These are phyloP conservation scores for Euphrasia confusa DNA, from an alignment of 257 asterid genomes.

Conservation along the genomic window DNA sequence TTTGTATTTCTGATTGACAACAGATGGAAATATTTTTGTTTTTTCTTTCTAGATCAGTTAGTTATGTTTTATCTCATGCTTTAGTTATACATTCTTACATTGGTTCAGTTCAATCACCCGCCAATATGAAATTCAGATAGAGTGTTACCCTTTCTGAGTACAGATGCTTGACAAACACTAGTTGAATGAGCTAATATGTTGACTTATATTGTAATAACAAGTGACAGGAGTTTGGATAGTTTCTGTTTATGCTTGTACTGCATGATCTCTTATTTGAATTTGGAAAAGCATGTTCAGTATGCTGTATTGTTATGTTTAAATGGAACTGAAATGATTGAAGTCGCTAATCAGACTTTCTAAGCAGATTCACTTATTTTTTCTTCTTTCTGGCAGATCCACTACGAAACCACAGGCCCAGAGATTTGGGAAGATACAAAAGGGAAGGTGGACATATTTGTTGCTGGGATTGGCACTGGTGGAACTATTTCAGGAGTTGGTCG, in stretches of 20 bases:
- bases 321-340: no score
- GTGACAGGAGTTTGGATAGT: no score
- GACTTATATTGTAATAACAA: no score
- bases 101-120: no score
- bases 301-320: slow-evolving; percentile 28
- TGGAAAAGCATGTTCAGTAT: background rate
- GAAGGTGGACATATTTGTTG: slow-evolving; percentile 88
- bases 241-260: no score
- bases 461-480: slow-evolving; percentile 99
- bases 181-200: no score
- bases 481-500: slow-evolving; percentile 89
- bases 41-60: background rate
- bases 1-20: background rate
- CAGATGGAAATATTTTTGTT: background rate
- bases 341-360: background rate
- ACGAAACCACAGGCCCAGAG: slow-evolving; percentile 97
- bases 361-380: background rate
- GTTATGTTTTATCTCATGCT: background rate
- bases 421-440: slow-evolving; percentile 98
- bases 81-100: no score
- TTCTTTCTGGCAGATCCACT: slow-evolving; percentile 75
- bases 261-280: no score
- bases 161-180: background rate
- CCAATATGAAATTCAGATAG: no score
- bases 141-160: no score